phyloP scores from a whole-genome alignment of 768 basidiomycete genomes.

The Mycena leptocephala region DNA sequence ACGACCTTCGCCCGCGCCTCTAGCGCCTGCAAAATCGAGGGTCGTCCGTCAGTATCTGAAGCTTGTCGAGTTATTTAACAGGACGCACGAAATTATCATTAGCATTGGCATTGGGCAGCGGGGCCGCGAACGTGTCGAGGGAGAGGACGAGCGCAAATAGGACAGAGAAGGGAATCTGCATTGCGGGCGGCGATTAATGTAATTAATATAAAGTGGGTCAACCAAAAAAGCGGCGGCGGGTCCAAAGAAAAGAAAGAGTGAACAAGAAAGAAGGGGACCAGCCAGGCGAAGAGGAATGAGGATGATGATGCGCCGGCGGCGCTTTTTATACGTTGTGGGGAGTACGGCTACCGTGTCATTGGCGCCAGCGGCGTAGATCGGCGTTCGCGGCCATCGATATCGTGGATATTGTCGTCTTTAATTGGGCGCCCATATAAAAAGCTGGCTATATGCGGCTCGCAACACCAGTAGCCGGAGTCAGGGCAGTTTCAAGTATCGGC shows the following conservation, averaged over 20 bases:
- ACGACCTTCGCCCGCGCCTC: neutral
- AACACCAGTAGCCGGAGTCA: no score
- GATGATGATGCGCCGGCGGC: neutral
- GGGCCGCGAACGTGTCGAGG: neutral
- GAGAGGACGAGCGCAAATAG: neutral
- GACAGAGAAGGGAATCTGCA: conserved; percentile 1
- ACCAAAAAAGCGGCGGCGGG: neutral
- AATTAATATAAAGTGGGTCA: neutral
- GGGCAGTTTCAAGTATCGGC: no score
- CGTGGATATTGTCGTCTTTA: neutral
- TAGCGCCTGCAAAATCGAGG: neutral
- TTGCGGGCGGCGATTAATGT: neutral
- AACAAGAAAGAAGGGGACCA: neutral
- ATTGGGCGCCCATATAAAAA: neutral
- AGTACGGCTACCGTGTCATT: no score
- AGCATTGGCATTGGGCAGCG: neutral
- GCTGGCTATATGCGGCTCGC: no score
- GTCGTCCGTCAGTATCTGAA: neutral
- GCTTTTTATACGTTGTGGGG: neutral
- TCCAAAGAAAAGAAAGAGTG: neutral
- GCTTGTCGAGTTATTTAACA: neutral
- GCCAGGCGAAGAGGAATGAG: neutral
- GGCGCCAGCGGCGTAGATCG: no score
- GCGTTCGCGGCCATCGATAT: no score
- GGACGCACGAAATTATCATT: neutral